Conservation (phyloP, 1,284 basidiomycete species). For the Cystobasidium slooffiae region DNA sequence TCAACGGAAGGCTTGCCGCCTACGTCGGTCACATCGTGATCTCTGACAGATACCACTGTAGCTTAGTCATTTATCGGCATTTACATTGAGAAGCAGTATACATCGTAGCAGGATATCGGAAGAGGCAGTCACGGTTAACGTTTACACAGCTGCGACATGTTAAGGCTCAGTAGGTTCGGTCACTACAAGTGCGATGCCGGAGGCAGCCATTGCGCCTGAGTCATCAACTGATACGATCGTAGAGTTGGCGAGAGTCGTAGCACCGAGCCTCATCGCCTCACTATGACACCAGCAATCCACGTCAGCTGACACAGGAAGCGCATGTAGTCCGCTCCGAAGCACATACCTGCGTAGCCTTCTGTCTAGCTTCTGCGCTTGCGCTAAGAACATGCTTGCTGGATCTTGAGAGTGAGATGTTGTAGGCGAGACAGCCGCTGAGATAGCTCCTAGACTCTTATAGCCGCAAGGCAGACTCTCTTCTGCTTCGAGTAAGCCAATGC, state of each 20-base stretch:
- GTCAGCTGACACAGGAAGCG: background rate
- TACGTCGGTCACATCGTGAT: too few species aligned
- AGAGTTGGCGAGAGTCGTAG: constrained; percentile 31
- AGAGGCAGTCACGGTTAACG: too few species aligned
- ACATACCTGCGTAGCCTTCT: constrained; percentile 33
- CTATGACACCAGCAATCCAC: background rate
- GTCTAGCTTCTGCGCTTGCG: constrained; percentile 36
- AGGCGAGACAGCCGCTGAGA: constrained; percentile 37
- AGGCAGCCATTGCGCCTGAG: constrained; percentile 38
- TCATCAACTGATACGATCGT: constrained; percentile 33
- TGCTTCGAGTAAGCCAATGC: constrained; percentile 28
- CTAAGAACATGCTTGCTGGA: constrained; percentile 29
- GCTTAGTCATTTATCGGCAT: too few species aligned
- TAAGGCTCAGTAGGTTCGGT: constrained; percentile 2
- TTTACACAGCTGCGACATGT: too few species aligned
- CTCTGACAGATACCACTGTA: too few species aligned
- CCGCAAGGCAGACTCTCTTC: constrained; percentile 18
- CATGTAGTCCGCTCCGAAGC: background rate
- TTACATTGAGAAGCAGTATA: too few species aligned
- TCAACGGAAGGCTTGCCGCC: background rate
- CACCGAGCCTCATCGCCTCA: constrained; percentile 35
- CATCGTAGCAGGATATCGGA: too few species aligned
- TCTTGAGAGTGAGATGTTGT: constrained; percentile 20
- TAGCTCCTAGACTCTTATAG: constrained; percentile 30
- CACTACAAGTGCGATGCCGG: constrained; percentile 35